Base-by-base conservation (phyloP, 164 flowering plant genomes). In the Houttuynia cordata region DNA sequence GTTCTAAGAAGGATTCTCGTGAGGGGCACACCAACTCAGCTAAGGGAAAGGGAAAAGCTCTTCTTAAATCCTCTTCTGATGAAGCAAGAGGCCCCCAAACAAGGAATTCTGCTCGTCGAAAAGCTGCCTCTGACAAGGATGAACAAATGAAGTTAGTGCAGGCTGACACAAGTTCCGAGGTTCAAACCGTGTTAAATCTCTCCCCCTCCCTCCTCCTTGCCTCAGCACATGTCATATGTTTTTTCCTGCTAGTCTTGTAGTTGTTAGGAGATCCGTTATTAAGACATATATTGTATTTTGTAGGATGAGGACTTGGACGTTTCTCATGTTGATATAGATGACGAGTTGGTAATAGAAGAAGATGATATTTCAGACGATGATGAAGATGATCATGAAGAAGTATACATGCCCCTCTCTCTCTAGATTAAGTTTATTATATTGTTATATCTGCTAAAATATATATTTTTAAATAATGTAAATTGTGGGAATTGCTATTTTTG, bases 321-420 rank as follows among this genome's bases (percentile, higher is more conserved):
- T 52, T 86, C 99, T 51, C 94, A 84, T 62, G 85, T 81, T 55
- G 96, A 88, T 64, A 82, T 88, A 56, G 99, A 93, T 70, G 97
- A 90, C 67, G 86, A 88, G 1, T 76, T 93, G 81, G 92, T 93
- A 66, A 90, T 90, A 74, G 99, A 90, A 75, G 98, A 89, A 74
- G 98, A 89, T 66, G 96, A 93, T 69, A 79, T 90, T 41, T 93
- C 99, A 30, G 99, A 90, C 64, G 97, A 90, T 58, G 97, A 87
- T 21, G 96, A 93, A 66, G 97, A 84, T 56, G 95, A 86, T 53
- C 84, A 83, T 61, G 96, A 92, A 56, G 96, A 90, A 80, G 99
- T 89, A 78, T 61, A 59, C 20, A 13, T 64, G 51, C 51, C 47
- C 24, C 52, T 51, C 8, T 51, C 39, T 25, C 59, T 23, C 21